Conservation (phyloP, 2,329 filamentous ascomycete species). For the Trichoderma atroviride region DNA sequence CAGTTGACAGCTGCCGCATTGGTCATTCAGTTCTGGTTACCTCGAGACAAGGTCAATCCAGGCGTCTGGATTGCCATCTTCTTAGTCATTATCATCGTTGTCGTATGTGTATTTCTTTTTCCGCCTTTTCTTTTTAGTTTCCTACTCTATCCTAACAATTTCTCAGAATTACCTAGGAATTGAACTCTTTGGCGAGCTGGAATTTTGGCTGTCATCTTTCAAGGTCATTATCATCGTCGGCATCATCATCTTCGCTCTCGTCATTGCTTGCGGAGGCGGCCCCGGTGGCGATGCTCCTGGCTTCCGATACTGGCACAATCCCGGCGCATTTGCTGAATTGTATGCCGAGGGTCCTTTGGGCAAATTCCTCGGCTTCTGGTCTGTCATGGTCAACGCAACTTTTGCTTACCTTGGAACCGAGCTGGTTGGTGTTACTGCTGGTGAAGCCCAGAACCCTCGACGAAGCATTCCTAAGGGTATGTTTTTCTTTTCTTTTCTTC, state of each 20-base stretch:
- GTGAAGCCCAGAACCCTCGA: constrained; percentile 78
- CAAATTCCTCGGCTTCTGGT: constrained; percentile 67
- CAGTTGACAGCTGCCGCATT: constrained; percentile 80
- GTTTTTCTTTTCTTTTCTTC: neutral
- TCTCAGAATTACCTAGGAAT: constrained; percentile 62
- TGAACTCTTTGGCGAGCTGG: constrained; percentile 67
- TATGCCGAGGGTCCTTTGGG: constrained; percentile 42
- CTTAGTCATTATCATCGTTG: constrained; percentile 61
- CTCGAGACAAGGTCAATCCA: constrained; percentile 67
- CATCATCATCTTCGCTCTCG: constrained; percentile 65
- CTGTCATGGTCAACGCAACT: constrained; percentile 72
- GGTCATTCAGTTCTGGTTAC: constrained; percentile 78
- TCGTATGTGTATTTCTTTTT: constrained; percentile 39
- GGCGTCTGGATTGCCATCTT: constrained; percentile 79
- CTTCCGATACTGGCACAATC: constrained; percentile 67
- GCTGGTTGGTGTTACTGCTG: constrained; percentile 76
- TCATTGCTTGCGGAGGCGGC: constrained; percentile 67
- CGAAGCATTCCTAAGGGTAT: constrained; percentile 66
- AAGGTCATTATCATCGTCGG: constrained; percentile 69
- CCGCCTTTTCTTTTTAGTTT: neutral
- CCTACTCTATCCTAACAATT: neutral
- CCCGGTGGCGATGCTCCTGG: constrained; percentile 63
- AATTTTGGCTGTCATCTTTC: constrained; percentile 65
- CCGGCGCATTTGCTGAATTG: constrained; percentile 50
- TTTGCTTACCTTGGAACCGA: constrained; percentile 81